Conservation (phyloP, 2,329 filamentous ascomycete genomes). For the Hypoxylon sp. region DNA sequence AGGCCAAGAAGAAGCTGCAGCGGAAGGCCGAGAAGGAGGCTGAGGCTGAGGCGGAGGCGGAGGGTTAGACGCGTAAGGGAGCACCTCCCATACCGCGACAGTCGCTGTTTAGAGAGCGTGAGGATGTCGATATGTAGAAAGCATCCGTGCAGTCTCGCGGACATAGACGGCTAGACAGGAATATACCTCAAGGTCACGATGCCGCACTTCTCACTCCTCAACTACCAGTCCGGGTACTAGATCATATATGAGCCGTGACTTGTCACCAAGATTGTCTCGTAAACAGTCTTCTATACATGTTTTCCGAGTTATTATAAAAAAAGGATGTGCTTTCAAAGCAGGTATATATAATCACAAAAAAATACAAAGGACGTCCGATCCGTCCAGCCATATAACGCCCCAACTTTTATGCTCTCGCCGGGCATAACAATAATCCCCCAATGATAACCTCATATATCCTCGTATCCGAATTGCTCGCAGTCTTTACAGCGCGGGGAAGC, state of each 20-base stretch:
- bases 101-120: too few relatives aligned
- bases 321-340: slow-evolving; percentile 34
- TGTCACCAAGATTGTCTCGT: not conserved
- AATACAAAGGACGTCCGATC: not conserved
- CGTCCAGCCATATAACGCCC: slow-evolving; percentile 25
- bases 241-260: not conserved
- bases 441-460: slow-evolving; percentile 8
- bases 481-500: too few relatives aligned
- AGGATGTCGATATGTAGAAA: too few relatives aligned
- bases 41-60: slow-evolving; percentile 2
- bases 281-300: slow-evolving; percentile 1
- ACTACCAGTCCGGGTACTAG: not conserved
- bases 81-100: too few relatives aligned
- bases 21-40: slow-evolving; percentile 8
- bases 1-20: slow-evolving; percentile 26
- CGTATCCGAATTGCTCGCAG: too few relatives aligned
- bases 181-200: too few relatives aligned
- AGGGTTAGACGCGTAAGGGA: not conserved
- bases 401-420: slow-evolving; percentile 14
- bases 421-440: too few relatives aligned
- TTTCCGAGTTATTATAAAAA: slow-evolving; percentile 11
- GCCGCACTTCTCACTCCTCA: not conserved
- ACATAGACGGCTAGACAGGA: too few relatives aligned
- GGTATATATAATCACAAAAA: slow-evolving; percentile 14
- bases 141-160: too few relatives aligned